A percentile compares a stretch with the other conserved stretches of the same genome.
Conservation (phyloP, 257 asterid genomes). For the Solanum chiquidenum region DNA sequence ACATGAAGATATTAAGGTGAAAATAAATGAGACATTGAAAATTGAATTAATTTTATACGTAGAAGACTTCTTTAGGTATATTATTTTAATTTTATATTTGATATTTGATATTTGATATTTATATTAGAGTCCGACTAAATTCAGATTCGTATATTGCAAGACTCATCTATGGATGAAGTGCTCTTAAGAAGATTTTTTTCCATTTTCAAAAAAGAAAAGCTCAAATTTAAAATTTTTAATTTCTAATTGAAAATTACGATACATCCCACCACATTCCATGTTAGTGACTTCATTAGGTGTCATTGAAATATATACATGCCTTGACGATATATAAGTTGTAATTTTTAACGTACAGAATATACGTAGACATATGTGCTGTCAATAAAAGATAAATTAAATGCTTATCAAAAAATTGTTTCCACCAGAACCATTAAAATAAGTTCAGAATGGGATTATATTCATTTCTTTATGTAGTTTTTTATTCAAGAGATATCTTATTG, state of each 20-base stretch:
- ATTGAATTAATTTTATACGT: neutral
- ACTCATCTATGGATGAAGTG: rapidly evolving
- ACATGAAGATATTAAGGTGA: neutral
- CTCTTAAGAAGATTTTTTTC: neutral
- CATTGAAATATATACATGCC: neutral
- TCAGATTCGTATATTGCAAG: rapidly evolving
- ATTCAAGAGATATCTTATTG: neutral
- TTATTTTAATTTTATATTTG: neutral
- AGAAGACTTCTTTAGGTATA: neutral
- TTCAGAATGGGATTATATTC: neutral
- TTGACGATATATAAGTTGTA: neutral
- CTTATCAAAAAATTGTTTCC: neutral
- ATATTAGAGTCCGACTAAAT: rapidly evolving
- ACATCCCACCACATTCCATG: neutral
- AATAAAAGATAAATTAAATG: neutral
- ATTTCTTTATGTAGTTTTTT: neutral
- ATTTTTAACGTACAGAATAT: neutral
- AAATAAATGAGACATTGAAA: neutral
- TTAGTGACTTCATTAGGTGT: neutral
- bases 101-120: rapidly evolving
- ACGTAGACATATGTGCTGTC: neutral
- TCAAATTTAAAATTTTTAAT: rapidly evolving
- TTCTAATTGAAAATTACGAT: neutral
- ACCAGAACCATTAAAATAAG: neutral
- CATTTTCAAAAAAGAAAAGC: too few relatives aligned